Evolutionary conservation across 352 stramenopile species (phyloP), one percentile per base, ranked within the genome.

Genomic region (Globisporangium apiculatum): DNA sequence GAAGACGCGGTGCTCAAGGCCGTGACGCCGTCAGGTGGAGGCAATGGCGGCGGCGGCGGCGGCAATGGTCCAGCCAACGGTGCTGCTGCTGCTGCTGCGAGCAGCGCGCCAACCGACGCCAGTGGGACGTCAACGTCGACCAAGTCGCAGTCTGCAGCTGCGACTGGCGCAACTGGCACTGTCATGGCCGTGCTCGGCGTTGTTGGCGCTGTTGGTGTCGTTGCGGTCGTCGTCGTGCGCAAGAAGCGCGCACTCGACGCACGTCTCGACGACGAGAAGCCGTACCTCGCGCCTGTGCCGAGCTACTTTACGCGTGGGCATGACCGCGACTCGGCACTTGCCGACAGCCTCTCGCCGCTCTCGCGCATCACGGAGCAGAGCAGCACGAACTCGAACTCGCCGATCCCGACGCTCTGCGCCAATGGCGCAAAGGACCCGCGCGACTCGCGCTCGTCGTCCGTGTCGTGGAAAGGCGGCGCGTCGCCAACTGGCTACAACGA

Each of bases 171-270:
- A 0, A 79, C 72, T 0, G 74, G 65, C 7, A 87, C 74, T 0
- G 61, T 86, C 8, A 71, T 74, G 38, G 69, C 73, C 5, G 73
- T 91, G 40, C 53, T 91, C 12, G 78, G 76, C 17, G 65, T 74
- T 8, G 36, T 85, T 1, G 73, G 68, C 18, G 60, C 68, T 5
- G 78, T 76, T 46, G 75, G 50, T 7, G 55, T 73, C 7, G 68
- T 88, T 24, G 72, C 68, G 12, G 60, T 76, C 38, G 76, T 89
- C 42, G 69, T 86, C 12, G 61, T 87, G 10, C 71, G 64, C 41
- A 85, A 83, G 66, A 77, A 72, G 53, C 62, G 55, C 35, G 64
- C 57, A 0, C 67, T 88, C 5, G 78, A 86, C 49, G 61, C 66
- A 8, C 56, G 67, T 10, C 57, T 80, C 0, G 64, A 78, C 55